Base-by-base conservation (phyloP, 495 filamentous ascomycete species). In the Haplographium delicatum region DNA sequence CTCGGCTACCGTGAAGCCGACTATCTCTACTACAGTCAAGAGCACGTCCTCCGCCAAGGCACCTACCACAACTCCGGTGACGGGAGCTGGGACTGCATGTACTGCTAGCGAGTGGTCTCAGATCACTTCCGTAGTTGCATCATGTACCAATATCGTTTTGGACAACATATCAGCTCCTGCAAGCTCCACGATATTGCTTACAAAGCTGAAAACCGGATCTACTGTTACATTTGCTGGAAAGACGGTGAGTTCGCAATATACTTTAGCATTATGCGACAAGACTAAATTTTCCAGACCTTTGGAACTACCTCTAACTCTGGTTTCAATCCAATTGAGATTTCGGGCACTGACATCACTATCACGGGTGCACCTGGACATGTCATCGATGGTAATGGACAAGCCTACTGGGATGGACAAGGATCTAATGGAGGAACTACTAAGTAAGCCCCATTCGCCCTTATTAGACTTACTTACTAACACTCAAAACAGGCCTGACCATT, bases 331-430 rank as follows among this genome's bases (percentile, higher is more conserved):
- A 27, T 62, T 76, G n/a, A 63, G 8, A 62, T 79, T 23, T 62
- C 62, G 8, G 75, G 75, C 11, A 72, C 61, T 9, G 61, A 69
- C 30, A 68, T 78, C 57, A 67, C 66, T 13, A 61, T 79, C 19
- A 64, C 68, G 25, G 74, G 74, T 26, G 71, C 71, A 4, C 49
- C 54, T 1, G 72, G 69, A 2, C 63, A 69, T 20, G 45, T 70
- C 27, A 65, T 79, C 31, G 57, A 79, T 46, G 70, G 71, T 18
- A 68, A 70, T 49, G 75, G 75, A 3, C 58, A 63, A 0, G 56
- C 53, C 20, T 78, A 70, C 66, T 79, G 75, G 75, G 75, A 79
- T 52, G 72, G 73, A 4, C 4, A 73, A 35, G 75, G 75, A 16
- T 59, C 67, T 22, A 74, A 73, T 49, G 76, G 75, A 10, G 74